Evolutionary conservation across 1,139 yeast genomes (phyloP).

Genomic region (Candida buenavistaensis): DNA sequence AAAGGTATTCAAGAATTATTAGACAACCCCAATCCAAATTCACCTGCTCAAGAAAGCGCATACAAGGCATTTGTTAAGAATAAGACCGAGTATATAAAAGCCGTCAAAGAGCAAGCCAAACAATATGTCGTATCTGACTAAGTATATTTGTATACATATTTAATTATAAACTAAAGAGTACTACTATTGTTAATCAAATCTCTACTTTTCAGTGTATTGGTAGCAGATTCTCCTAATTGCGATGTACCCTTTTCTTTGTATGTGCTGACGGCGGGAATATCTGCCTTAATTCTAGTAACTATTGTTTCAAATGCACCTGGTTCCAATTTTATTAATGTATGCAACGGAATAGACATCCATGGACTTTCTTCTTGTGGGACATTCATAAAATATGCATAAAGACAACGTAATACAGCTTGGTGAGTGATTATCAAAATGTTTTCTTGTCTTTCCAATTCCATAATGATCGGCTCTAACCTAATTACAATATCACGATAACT

Average conservation of each 20-base stretch:
- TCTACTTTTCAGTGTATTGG: slow-evolving; percentile 33
- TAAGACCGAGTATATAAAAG: slow-evolving; percentile 66
- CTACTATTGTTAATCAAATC: slow-evolving; percentile 39
- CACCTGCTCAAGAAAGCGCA: slow-evolving; percentile 98
- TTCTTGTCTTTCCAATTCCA: slow-evolving; percentile 97
- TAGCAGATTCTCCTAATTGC: slow-evolving; percentile 60
- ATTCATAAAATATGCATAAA: slow-evolving; percentile 97
- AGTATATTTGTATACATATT: not conserved
- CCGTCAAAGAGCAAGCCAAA: slow-evolving; percentile 80
- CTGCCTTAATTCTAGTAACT: slow-evolving; percentile 88
- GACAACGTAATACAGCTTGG: slow-evolving; percentile 94
- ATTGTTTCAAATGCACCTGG: slow-evolving; percentile 90
- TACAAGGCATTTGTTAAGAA: slow-evolving; percentile 82
- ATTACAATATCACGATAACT: slow-evolving; percentile 94
- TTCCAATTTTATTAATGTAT: slow-evolving; percentile 88
- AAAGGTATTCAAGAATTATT: slow-evolving; percentile 91
- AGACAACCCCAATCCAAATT: slow-evolving; percentile 87
- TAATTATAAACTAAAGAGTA: not conserved
- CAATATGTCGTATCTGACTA: slow-evolving; percentile 42
- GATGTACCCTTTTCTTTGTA: slow-evolving; percentile 93
- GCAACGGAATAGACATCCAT: slow-evolving; percentile 98
- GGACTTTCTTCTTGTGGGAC: slow-evolving; percentile 97
- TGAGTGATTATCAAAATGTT: slow-evolving; percentile 94
- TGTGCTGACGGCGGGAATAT: slow-evolving; percentile 96
- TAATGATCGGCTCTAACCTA: slow-evolving; percentile 91